Conservation (phyloP, 2,329 filamentous ascomycete genomes). For the Thielaviopsis populi region DNA sequence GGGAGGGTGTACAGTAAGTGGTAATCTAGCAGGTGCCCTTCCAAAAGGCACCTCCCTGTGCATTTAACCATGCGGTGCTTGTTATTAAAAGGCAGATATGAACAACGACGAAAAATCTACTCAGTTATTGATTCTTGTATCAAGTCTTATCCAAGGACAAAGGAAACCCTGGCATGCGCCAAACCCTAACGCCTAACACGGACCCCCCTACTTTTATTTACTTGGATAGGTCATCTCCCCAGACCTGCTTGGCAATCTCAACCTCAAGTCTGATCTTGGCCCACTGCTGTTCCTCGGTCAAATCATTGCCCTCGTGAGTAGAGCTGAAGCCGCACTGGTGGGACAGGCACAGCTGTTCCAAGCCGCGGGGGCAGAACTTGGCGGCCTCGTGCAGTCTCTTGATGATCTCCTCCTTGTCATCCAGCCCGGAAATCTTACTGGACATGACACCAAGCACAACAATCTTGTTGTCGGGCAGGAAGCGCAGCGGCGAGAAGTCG, state of each 20-base stretch:
- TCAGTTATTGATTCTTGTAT: background rate
- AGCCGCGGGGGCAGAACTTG: slow-evolving; percentile 49
- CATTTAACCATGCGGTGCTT: too few species aligned
- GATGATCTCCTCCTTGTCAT: slow-evolving; percentile 41
- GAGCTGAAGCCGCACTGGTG: slow-evolving; percentile 54
- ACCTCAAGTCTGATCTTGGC: slow-evolving; percentile 54
- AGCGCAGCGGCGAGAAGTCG: slow-evolving; percentile 45
- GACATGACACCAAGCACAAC: slow-evolving; percentile 47
- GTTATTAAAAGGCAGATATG: background rate
- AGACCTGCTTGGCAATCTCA: slow-evolving; percentile 50
- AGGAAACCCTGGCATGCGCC: background rate
- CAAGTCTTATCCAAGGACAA: background rate
- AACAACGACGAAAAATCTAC: background rate
- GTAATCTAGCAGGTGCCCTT: background rate
- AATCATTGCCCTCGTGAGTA: slow-evolving; percentile 49
- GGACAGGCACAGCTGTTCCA: slow-evolving; percentile 50
- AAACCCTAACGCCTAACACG: background rate
- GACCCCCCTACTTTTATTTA: background rate
- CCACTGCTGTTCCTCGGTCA: slow-evolving; percentile 54
- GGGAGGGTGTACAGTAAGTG: background rate
- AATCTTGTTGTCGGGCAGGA: slow-evolving; percentile 44
- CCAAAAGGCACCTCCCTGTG: background rate
- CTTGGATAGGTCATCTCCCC: slow-evolving; percentile 26
- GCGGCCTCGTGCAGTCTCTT: slow-evolving; percentile 41
- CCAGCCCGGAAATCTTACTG: slow-evolving; percentile 43